These are phyloP conservation scores for Cylindrotheca closterium DNA, from an alignment of 108 stramenopile genomes.

Conservation along the genomic window DNA sequence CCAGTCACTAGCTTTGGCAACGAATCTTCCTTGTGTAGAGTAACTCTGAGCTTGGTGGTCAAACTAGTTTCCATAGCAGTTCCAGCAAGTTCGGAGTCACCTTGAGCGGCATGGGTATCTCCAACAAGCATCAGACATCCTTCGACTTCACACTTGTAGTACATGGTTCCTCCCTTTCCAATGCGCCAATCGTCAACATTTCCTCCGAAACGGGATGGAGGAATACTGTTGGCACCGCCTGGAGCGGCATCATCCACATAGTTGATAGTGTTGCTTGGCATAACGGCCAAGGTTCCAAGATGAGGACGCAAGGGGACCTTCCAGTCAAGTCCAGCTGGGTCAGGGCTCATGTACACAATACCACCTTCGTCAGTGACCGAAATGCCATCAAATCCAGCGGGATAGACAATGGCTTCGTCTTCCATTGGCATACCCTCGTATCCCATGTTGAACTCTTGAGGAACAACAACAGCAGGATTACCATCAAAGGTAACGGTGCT, in stretches of 20 bases:
- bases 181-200: constrained; percentile 31
- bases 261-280: constrained; percentile 34
- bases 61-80: constrained; percentile 39
- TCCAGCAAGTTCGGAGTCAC: constrained; percentile 38
- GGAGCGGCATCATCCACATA: constrained; percentile 25
- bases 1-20: constrained; percentile 12
- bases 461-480: constrained; percentile 23
- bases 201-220: constrained; percentile 32
- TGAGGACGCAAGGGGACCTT: constrained; percentile 34
- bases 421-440: constrained; percentile 21
- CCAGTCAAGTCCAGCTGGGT: constrained; percentile 17
- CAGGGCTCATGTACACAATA: constrained; percentile 24
- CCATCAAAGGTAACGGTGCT: constrained; percentile 23
- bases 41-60: constrained; percentile 36
- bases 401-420: constrained; percentile 21
- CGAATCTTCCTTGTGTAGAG: constrained; percentile 24
- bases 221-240: constrained; percentile 34
- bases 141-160: constrained; percentile 26
- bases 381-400: constrained; percentile 21
- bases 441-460: constrained; percentile 26
- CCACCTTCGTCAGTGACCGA: constrained; percentile 32
- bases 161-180: constrained; percentile 40
- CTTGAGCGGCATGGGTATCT: constrained; percentile 38
- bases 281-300: constrained; percentile 21
- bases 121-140: constrained; percentile 30